Evolutionary conservation across 306 rosid genomes (phyloP), one percentile per base, ranked within the genome.

Genomic region (Prunus padus): DNA sequence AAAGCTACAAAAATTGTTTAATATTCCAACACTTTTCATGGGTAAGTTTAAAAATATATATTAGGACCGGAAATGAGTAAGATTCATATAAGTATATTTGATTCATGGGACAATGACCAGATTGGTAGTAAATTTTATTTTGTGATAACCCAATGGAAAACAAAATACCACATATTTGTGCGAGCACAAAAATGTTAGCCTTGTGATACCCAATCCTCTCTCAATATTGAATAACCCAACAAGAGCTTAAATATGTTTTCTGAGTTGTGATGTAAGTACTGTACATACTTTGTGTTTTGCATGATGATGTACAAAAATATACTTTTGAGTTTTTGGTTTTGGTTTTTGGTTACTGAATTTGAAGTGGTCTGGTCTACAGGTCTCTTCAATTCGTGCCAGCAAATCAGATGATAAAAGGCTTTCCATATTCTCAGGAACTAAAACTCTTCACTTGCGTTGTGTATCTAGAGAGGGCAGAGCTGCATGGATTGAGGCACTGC

Each of bases 401-500:
- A 95, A 95, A 86, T 95, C 99, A 59, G 99, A 95, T 74, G 97
- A 95, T 64, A 92, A 89, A 79, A 86, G 99, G 72, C 97, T 95
- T 79, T 90, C 97, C 51, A 82, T 95, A 81, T 92, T 95, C 82
- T 90, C 99, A 46, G 99, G 99, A 65, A 95, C 97, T 33, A 95
- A 89, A 84, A 95, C 97, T 75, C 99, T 95, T 65, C 99, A 95
- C 81, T 81, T 95, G 88, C 78, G 93, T 31, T 86, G 97, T 78
- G 82, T 86, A 63, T 86, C 97, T 44, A 87, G 89, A 82, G 97
- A 92, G 71, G 95, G 89, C 83, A 90, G 97, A 83, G 87, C 96
- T 82, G 63, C 84, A 62, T 95, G 99, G 99, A 82, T 95, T 56
- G 99, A 92, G 73, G 96, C 97, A 4, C 82, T 95, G 83, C 88